Percentiles rank a stretch among this genome's conserved stretches.
Evolutionary conservation across 164 flowering plant species (phyloP).

Genomic region (Chimonanthus praecox): DNA sequence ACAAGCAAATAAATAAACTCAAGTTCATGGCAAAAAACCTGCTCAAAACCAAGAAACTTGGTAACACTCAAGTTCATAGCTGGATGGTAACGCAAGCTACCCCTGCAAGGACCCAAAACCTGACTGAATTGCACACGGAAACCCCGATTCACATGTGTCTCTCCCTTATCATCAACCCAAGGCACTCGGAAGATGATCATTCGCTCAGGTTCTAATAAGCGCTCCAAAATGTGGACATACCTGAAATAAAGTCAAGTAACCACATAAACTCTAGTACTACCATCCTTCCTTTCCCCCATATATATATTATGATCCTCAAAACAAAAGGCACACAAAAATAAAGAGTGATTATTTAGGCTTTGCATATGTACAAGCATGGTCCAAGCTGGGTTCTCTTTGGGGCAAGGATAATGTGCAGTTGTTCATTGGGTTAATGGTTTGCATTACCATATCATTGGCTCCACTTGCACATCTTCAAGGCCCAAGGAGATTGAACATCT

Average conservation of each 20-base stretch:
- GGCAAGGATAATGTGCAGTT: neutral
- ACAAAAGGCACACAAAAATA: neutral
- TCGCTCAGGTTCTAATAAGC: conserved; percentile 93
- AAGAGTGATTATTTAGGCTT: neutral
- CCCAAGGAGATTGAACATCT: neutral
- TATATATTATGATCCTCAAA: neutral
- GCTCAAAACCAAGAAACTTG: conserved; percentile 91
- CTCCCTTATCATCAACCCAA: conserved; percentile 98
- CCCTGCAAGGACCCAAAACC: conserved; percentile 94
- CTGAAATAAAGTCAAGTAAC: conserved; percentile 35
- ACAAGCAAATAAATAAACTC: neutral
- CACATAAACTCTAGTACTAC: no score
- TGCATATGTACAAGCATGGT: neutral
- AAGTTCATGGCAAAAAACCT: conserved; percentile 42
- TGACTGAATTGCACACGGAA: conserved; percentile 90
- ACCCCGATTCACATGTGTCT: conserved; percentile 90
- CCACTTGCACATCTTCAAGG: neutral
- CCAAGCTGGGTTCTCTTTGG: neutral
- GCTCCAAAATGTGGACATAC: conserved; percentile 89
- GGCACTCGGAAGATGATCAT: conserved; percentile 88
- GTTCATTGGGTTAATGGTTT: neutral
- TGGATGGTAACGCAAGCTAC: conserved; percentile 91
- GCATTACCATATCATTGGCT: neutral
- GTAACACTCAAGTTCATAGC: conserved; percentile 83
- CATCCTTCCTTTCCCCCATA: neutral